A percentile compares a stretch with the other conserved stretches of the same genome.
These are phyloP conservation scores for Favolaschia claudopus DNA, from an alignment of 768 basidiomycete species.

Conservation along the genomic window DNA sequence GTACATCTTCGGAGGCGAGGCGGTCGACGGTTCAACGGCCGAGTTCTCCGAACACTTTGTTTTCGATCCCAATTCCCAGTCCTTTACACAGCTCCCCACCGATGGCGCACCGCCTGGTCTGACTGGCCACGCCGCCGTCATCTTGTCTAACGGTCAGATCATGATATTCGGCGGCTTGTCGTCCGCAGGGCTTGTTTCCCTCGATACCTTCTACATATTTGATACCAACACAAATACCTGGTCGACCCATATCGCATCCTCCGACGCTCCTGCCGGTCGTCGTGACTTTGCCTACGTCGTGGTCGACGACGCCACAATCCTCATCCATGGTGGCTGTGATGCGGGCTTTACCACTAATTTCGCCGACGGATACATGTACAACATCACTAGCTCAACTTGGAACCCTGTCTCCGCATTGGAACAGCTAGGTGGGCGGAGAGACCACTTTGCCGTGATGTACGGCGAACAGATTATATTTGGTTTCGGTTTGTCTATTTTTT, in stretches of 20 bases:
- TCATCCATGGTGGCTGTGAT: constrained; percentile 85
- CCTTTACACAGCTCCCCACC: constrained; percentile 64
- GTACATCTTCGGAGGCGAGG: constrained; percentile 82
- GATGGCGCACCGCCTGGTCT: constrained; percentile 69
- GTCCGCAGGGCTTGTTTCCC: constrained; percentile 54
- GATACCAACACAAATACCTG: constrained; percentile 65
- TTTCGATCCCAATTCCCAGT: constrained; percentile 57
- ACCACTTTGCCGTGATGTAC: constrained; percentile 75
- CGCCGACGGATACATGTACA: constrained; percentile 76
- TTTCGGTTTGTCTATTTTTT: constrained; percentile 62
- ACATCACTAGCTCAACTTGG: constrained; percentile 71
- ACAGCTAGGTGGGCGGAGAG: constrained; percentile 68
- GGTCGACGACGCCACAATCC: constrained; percentile 58
- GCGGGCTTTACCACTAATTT: constrained; percentile 58
- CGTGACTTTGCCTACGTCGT: constrained; percentile 66
- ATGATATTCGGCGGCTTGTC: constrained; percentile 81
- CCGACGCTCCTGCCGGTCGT: constrained; percentile 60
- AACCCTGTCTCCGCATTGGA: constrained; percentile 54
- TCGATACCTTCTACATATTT: constrained; percentile 68
- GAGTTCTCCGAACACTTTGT: constrained; percentile 70
- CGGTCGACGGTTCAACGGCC: constrained; percentile 77
- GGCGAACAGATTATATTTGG: constrained; percentile 76
- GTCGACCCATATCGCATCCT: constrained; percentile 50
- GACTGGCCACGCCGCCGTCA: constrained; percentile 74
- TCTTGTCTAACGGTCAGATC: constrained; percentile 73